These are phyloP conservation scores for Agaricus bisporus DNA, from an alignment of 768 basidiomycete genomes.

Conservation along the genomic window DNA sequence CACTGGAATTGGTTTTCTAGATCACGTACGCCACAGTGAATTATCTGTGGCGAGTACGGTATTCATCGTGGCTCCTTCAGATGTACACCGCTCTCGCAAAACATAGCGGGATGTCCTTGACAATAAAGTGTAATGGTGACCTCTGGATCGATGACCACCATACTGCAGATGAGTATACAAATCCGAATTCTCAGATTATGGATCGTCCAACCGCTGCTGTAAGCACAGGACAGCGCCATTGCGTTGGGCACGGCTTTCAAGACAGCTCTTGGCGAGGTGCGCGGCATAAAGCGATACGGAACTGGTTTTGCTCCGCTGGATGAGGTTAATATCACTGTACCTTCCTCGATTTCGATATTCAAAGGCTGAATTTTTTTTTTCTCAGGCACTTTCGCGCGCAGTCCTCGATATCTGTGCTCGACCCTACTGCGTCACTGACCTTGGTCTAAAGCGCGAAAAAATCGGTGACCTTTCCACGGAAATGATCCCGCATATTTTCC, in stretches of 20 bases:
- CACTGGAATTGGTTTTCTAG: constrained; percentile 97
- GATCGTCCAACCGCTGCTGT: constrained; percentile 14
- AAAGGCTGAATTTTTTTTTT: background rate
- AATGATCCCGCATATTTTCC: constrained; percentile 97
- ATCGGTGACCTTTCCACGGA: constrained; percentile 94
- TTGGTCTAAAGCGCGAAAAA: constrained; percentile 84
- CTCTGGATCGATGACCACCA: constrained; percentile 99
- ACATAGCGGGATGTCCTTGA: constrained; percentile 90
- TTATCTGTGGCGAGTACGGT: background rate
- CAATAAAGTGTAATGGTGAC: constrained; percentile 90
- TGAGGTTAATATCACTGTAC: constrained; percentile 52
- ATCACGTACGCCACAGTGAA: constrained; percentile 63
- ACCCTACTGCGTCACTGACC: constrained; percentile 90
- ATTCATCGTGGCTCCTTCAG: constrained; percentile 31
- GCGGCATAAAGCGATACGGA: constrained; percentile 92
- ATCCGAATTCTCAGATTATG: background rate
- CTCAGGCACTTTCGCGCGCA: constrained; percentile 86
- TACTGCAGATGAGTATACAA: constrained; percentile 80
- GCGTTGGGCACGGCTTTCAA: constrained; percentile 90
- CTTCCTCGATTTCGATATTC: constrained; percentile 4
- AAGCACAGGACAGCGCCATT: constrained; percentile 81
- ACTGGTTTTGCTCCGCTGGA: constrained; percentile 96
- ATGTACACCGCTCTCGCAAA: constrained; percentile 99
- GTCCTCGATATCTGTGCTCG: constrained; percentile 98
- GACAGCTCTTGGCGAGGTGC: constrained; percentile 88